phyloP scores from a whole-genome alignment of 2,329 filamentous ascomycete genomes.

The Dactylellina leptospora region DNA sequence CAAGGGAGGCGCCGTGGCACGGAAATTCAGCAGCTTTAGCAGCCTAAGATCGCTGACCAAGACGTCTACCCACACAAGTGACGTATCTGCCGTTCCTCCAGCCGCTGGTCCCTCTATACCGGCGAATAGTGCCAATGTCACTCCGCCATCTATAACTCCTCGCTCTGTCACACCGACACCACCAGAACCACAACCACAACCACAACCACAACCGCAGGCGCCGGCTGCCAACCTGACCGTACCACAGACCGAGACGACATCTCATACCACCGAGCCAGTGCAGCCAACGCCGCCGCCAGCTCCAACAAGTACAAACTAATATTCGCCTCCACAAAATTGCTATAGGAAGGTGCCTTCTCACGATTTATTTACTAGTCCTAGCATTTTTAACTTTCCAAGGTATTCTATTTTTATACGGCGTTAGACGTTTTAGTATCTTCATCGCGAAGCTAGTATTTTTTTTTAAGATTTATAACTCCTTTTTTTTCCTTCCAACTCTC shows the following conservation, averaged over 20 bases:
- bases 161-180: conserved; percentile 5
- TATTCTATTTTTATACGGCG: conserved; percentile 11
- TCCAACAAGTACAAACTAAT: conserved; percentile 35
- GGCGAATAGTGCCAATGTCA: conserved; percentile 4
- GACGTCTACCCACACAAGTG: conserved; percentile 13
- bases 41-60: conserved; percentile 20
- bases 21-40: conserved; percentile 46
- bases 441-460: not conserved
- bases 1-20: conserved; percentile 28
- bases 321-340: conserved; percentile 3
- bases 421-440: conserved; percentile 6
- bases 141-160: not conserved
- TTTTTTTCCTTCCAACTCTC: not conserved
- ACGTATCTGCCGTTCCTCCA: conserved; percentile 2
- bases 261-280: conserved; percentile 3
- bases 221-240: too few relatives aligned
- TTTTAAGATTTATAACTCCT: not conserved
- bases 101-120: not conserved
- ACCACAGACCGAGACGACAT: too few relatives aligned
- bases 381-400: not conserved
- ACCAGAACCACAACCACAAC: not conserved
- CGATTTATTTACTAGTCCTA: not conserved
- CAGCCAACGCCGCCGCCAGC: conserved; percentile 24
- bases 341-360: conserved; percentile 15
- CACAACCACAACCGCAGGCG: not conserved